A percentile compares a stretch with the other conserved stretches of the same genome.
These are phyloP conservation scores for Keithomyces neogunnii DNA, from an alignment of 2,329 filamentous ascomycete genomes.

Conservation along the genomic window DNA sequence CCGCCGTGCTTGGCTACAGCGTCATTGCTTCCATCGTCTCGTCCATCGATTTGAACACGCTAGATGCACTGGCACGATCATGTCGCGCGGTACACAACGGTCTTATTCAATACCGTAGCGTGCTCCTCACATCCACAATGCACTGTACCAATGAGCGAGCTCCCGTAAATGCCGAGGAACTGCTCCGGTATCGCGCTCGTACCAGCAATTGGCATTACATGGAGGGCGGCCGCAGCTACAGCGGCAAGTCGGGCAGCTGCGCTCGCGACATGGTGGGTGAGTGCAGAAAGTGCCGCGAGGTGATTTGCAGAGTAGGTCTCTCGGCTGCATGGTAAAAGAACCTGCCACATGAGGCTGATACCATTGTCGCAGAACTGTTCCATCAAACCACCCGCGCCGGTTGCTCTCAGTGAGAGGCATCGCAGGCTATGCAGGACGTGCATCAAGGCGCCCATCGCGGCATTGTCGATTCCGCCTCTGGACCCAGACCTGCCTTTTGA, in stretches of 20 bases:
- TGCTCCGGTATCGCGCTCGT: constrained; percentile 47
- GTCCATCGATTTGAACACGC: constrained; percentile 75
- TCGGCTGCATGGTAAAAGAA: neutral
- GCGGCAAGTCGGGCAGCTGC: constrained; percentile 67
- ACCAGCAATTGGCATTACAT: constrained; percentile 53
- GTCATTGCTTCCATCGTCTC: constrained; percentile 68
- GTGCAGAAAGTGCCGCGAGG: constrained; percentile 67
- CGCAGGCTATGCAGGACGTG: constrained; percentile 75
- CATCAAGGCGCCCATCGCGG: constrained; percentile 58
- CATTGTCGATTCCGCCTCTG: constrained; percentile 37
- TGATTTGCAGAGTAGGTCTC: constrained; percentile 70
- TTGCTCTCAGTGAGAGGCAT: constrained; percentile 63
- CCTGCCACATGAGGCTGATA: constrained; percentile 7
- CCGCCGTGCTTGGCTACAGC: constrained; percentile 35
- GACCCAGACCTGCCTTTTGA: constrained; percentile 37
- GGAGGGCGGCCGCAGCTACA: constrained; percentile 43
- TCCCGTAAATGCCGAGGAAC: constrained; percentile 45
- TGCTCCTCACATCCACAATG: constrained; percentile 66
- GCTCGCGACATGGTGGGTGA: constrained; percentile 80
- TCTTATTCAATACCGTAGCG: constrained; percentile 68
- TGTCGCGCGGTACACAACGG: constrained; percentile 72
- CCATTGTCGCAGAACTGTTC: constrained; percentile 66
- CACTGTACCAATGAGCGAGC: constrained; percentile 67
- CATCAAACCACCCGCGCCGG: constrained; percentile 67
- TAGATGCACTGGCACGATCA: constrained; percentile 74